phyloP scores from a whole-genome alignment of 805 yeast species.

The Cyberlindnera mississippiensis region DNA sequence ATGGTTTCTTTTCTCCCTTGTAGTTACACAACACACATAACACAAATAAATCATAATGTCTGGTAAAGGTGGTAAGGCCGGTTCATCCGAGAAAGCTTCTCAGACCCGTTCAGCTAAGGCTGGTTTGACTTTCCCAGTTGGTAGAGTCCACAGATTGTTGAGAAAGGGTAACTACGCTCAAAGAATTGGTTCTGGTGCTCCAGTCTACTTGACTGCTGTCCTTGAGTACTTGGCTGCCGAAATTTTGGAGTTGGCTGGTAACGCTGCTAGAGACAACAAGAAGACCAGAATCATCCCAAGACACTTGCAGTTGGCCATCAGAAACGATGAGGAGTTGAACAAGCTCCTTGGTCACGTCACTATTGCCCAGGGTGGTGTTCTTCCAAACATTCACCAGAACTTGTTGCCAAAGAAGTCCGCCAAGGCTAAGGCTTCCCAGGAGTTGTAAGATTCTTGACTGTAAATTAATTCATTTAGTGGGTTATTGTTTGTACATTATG shows the following conservation, averaged over 20 bases:
- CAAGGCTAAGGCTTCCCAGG: constrained; percentile 63
- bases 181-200: constrained; percentile 99
- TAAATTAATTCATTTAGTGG: constrained; percentile 15
- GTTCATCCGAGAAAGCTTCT: constrained; percentile 90
- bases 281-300: constrained; percentile 98
- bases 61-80: constrained; percentile 84
- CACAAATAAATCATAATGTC: constrained; percentile 46
- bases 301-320: constrained; percentile 96
- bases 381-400: constrained; percentile 96
- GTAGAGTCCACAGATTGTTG: constrained; percentile 95
- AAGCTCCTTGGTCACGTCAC: constrained; percentile 90
- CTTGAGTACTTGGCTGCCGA: constrained; percentile 97
- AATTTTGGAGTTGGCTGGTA: constrained; percentile 97
- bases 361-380: constrained; percentile 99
- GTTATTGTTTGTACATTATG: constrained; percentile 24
- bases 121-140: constrained; percentile 98
- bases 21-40: constrained; percentile 10
- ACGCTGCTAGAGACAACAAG: constrained; percentile 99
- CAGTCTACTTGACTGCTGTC: constrained; percentile 95
- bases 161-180: constrained; percentile 98
- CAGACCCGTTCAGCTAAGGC: constrained; percentile 98
- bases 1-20: background rate
- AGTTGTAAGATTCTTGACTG: constrained; percentile 38
- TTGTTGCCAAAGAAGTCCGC: constrained; percentile 76
- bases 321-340: constrained; percentile 98